Base-by-base conservation (phyloP, 345 rosid genomes). In the Crucihimalaya himalaica region DNA sequence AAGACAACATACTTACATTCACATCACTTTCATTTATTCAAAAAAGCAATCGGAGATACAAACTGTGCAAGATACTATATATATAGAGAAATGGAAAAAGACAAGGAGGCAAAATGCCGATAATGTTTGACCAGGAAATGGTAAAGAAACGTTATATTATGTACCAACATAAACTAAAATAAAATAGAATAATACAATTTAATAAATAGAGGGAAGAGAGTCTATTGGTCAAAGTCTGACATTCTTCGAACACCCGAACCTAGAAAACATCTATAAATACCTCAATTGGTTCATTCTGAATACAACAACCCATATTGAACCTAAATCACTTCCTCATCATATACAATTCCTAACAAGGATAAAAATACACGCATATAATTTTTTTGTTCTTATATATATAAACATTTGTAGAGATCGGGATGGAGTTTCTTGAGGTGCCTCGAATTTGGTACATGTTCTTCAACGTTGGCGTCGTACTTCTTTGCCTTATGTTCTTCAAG, bases 401-500 rank as follows among this genome's bases (percentile, higher is more conserved):
- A 53, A 10, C 37, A 45, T 27, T 66, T 57, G 2, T 13, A 55
- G 58, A 65, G 42, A 56, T 46, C 8, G 35, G 47, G 39, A 76
- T 76, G 80, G 59, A 70, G 12, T 12, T 63, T 31, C 43, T 69
- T 69, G 58, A 52, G 31, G 2, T 43, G 40, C 16, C 74, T 61
- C 60, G 45, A 47, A 18, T 76, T 46, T 62, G 74, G 31, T 42
- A 52, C 76, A 63, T 50, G 63, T 32, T 71, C 69, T 42, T 71
- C 58, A 25, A 52, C 23, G 63, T 51, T 42, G 59, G 59, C 19
- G 42, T 71, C 2, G 19, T 72, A 43, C 4, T 80, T 71, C 21
- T 84, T 52, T 50, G 84, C 4, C 69, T 76, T 21, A 27, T 75
- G 37, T 74, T 78, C 58, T 75, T 80, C 67, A 87, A 60, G 68